Percentiles rank a stretch among this genome's conserved stretches.
Evolutionary conservation across 2,329 filamentous ascomycete species (phyloP).

Genomic region (Neophaeococcomyces aloes): DNA sequence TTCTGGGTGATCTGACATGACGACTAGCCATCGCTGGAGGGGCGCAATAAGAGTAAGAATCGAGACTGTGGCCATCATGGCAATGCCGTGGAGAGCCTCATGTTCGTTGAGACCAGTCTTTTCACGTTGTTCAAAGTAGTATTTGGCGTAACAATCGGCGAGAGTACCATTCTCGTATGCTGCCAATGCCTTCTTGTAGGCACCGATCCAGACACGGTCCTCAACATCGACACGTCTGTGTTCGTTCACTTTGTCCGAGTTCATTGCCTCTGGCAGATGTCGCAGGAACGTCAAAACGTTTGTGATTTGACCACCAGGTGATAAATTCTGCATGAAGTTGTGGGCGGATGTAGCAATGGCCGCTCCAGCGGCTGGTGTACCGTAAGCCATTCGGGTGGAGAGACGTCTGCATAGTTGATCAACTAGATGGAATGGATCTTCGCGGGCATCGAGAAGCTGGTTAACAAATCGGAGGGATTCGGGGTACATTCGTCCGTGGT

Average conservation of each 20-base stretch:
- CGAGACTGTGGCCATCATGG: constrained; percentile 8
- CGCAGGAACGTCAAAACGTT: constrained; percentile 2
- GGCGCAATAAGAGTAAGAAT: constrained; percentile 5
- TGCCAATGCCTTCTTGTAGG: neutral
- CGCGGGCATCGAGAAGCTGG: neutral
- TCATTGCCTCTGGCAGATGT: neutral
- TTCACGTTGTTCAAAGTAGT: constrained; percentile 2
- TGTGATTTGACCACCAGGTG: constrained; percentile 4
- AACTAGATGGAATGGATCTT: neutral
- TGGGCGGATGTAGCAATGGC: neutral
- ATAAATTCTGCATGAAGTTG: constrained; percentile 6
- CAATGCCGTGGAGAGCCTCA: constrained; percentile 2
- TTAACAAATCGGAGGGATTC: neutral
- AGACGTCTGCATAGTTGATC: constrained; percentile 2
- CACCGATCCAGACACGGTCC: neutral
- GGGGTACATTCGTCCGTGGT: constrained; percentile 5
- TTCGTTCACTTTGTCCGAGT: constrained; percentile 1
- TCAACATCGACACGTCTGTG: neutral
- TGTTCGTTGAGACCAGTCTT: constrained; percentile 3
- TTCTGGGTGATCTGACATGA: constrained; percentile 41
- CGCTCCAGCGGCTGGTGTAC: constrained; percentile 1
- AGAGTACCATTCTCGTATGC: constrained; percentile 1
- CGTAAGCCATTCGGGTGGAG: neutral
- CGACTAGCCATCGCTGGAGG: constrained; percentile 4
- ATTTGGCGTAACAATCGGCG: neutral